phyloP scores from a whole-genome alignment of 192 early-diverging fungal species.

The Podila clonocystis region DNA sequence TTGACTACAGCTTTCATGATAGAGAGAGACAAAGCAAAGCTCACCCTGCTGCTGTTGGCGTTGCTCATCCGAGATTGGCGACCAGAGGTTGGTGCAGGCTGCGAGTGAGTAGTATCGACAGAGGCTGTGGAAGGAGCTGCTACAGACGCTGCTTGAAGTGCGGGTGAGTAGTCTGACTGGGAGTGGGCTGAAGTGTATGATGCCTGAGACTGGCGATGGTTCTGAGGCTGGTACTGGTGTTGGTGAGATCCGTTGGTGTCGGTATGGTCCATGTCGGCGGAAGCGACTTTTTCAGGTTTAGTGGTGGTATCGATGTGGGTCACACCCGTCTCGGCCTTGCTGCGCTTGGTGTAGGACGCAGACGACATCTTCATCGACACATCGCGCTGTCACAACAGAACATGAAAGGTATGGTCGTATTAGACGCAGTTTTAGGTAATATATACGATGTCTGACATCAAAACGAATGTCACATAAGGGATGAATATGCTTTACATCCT shows the following conservation, averaged over 20 bases:
- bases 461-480: too few relatives aligned
- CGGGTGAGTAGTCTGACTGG: not conserved
- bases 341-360: conserved; percentile 7
- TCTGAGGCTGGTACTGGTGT: conserved; percentile 11
- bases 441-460: not conserved
- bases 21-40: not conserved
- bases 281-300: not conserved
- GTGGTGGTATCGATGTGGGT: not conserved
- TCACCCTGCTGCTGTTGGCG: conserved; percentile 33
- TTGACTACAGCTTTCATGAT: not conserved
- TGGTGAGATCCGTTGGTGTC: not conserved
- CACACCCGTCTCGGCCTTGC: not conserved
- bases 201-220: conserved; percentile 9
- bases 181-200: conserved; percentile 1
- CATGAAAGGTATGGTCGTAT: not conserved
- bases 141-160: not conserved
- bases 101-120: conserved; percentile 3
- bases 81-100: conserved; percentile 30
- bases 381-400: not conserved
- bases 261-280: too few relatives aligned
- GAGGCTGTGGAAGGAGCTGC: not conserved
- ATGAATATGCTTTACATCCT: not conserved
- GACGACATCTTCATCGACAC: not conserved
- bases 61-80: conserved; percentile 40
- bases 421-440: not conserved